phyloP scores from a whole-genome alignment of 495 filamentous ascomycete genomes.

The Penicillium herquei region DNA sequence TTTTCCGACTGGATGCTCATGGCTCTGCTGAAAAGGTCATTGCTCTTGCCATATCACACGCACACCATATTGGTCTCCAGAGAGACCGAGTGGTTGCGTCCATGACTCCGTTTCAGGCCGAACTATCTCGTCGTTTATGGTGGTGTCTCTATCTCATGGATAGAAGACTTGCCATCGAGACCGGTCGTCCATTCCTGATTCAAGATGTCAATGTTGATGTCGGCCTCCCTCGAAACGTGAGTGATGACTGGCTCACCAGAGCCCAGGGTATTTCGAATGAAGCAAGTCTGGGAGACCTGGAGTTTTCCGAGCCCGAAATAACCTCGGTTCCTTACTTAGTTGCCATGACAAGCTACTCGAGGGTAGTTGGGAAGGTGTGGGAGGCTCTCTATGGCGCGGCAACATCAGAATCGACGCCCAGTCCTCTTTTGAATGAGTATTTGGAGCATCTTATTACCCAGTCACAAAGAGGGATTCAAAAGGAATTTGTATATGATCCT shows the following conservation, averaged over 20 bases:
- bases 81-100: slow-evolving; percentile 13
- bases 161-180: slow-evolving; percentile 26
- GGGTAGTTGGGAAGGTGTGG: slow-evolving; percentile 27
- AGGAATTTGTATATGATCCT: slow-evolving; percentile 18
- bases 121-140: slow-evolving; percentile 25
- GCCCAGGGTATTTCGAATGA: not conserved
- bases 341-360: slow-evolving; percentile 26
- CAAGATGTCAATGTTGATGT: slow-evolving; percentile 28
- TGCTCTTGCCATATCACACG: slow-evolving; percentile 26
- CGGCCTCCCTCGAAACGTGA: slow-evolving; percentile 18
- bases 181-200: slow-evolving; percentile 27
- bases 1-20: slow-evolving; percentile 28
- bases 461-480: slow-evolving; percentile 18
- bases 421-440: slow-evolving; percentile 19
- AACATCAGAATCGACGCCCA: slow-evolving; percentile 12
- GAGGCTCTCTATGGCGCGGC: slow-evolving; percentile 25
- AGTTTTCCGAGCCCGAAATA: not conserved
- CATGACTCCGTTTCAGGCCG: slow-evolving; percentile 16
- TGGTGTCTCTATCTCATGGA: slow-evolving; percentile 29
- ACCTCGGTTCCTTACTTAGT: slow-evolving; percentile 16
- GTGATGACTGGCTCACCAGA: slow-evolving; percentile 19
- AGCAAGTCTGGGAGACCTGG: not conserved
- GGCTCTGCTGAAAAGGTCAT: slow-evolving; percentile 28
- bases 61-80: slow-evolving; percentile 27
- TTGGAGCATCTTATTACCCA: slow-evolving; percentile 17